These are phyloP conservation scores for Fusarium sp. DNA, from an alignment of 2,329 filamentous ascomycete species.

Conservation along the genomic window DNA sequence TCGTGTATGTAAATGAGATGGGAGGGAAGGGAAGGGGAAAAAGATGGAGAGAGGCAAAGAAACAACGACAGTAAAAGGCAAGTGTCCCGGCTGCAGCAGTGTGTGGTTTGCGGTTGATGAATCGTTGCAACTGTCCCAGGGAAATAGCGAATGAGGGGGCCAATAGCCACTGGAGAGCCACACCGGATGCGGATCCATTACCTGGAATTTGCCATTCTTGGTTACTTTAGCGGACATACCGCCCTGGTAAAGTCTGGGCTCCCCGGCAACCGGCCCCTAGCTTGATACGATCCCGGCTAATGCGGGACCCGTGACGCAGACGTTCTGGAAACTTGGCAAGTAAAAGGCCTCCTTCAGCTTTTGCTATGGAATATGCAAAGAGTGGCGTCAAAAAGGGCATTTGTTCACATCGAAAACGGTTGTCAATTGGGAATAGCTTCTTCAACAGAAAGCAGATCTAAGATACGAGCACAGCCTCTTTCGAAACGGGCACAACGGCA, in stretches of 20 bases:
- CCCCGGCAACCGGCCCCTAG: slow-evolving; percentile 38
- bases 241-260: slow-evolving; percentile 26
- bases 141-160: slow-evolving; percentile 41
- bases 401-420: background rate
- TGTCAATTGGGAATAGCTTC: background rate
- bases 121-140: slow-evolving; percentile 43
- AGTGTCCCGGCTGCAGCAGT: background rate
- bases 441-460: background rate
- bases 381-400: background rate
- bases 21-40: slow-evolving; percentile 4
- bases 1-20: slow-evolving; percentile 23
- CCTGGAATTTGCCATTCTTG: slow-evolving; percentile 29
- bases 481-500: slow-evolving; percentile 23
- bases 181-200: slow-evolving; percentile 45
- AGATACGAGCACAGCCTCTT: slow-evolving; percentile 33
- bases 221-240: slow-evolving; percentile 40
- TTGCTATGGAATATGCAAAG: background rate
- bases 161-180: slow-evolving; percentile 31
- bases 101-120: slow-evolving; percentile 28
- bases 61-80: slow-evolving; percentile 10
- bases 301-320: slow-evolving; percentile 39
- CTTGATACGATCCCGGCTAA: slow-evolving; percentile 9
- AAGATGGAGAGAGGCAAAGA: slow-evolving; percentile 28
- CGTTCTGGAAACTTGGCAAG: slow-evolving; percentile 26
- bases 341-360: background rate